phyloP scores from a whole-genome alignment of 495 filamentous ascomycete species.

The Jackrogersella minutella region DNA sequence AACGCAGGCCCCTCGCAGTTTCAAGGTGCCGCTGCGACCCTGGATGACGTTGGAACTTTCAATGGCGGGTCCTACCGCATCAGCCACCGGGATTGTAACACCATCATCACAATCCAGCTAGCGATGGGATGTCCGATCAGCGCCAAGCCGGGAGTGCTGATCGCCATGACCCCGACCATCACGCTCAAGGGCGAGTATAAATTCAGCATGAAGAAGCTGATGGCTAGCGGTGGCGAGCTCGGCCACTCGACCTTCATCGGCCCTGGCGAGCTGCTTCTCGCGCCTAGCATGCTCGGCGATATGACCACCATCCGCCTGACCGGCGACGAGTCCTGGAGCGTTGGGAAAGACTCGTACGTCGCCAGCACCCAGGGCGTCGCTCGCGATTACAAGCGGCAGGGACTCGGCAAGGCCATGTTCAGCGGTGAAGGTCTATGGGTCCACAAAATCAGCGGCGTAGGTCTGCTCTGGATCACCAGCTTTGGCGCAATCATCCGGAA shows the following conservation, averaged over 20 bases:
- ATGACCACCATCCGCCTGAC: slow-evolving; percentile 79
- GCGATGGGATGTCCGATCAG: slow-evolving; percentile 86
- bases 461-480: slow-evolving; percentile 86
- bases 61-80: slow-evolving; percentile 95
- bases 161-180: slow-evolving; percentile 90
- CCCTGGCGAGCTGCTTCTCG: slow-evolving; percentile 88
- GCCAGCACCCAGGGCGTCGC: slow-evolving; percentile 78
- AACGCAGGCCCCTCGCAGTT: slow-evolving; percentile 58
- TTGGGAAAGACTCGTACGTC: slow-evolving; percentile 82
- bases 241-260: slow-evolving; percentile 83
- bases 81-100: slow-evolving; percentile 91
- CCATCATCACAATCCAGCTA: slow-evolving; percentile 85
- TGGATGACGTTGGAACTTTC: slow-evolving; percentile 91
- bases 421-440: slow-evolving; percentile 92
- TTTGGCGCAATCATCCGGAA: slow-evolving; percentile 96
- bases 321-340: slow-evolving; percentile 76
- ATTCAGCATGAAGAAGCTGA: slow-evolving; percentile 84
- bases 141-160: slow-evolving; percentile 85
- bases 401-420: slow-evolving; percentile 91
- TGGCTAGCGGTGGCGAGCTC: slow-evolving; percentile 80
- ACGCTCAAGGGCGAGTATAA: slow-evolving; percentile 81
- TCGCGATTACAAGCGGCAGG: slow-evolving; percentile 86
- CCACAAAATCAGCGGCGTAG: slow-evolving; percentile 81
- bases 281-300: slow-evolving; percentile 82
- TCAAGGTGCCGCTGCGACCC: slow-evolving; percentile 63